A percentile compares a stretch with the other conserved stretches of the same genome.
Conservation (phyloP, 1,284 basidiomycete genomes). For the Veloporphyrellus conicus region DNA sequence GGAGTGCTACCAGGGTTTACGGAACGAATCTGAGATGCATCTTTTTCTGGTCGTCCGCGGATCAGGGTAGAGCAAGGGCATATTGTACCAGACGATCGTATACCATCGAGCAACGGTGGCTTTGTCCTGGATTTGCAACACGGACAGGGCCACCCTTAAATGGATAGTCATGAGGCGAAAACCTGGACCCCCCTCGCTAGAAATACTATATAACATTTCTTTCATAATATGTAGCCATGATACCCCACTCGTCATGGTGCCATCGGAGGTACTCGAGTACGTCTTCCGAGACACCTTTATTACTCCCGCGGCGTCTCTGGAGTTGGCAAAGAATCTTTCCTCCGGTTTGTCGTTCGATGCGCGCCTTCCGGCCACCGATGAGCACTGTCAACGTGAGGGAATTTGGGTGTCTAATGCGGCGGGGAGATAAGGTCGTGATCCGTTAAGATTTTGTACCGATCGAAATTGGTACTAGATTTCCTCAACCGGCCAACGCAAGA, state of each 20-base stretch:
- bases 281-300: constrained; percentile 21
- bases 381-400: constrained; percentile 13
- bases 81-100: constrained; percentile 6
- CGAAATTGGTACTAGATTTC: constrained; percentile 8
- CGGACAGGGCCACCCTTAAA: background rate
- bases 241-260: background rate
- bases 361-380: constrained; percentile 17
- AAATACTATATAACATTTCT: background rate
- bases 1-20: background rate
- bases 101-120: background rate
- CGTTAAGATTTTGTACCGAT: constrained; percentile 23
- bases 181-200: constrained; percentile 7
- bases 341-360: constrained; percentile 13
- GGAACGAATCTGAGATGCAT: constrained; percentile 22
- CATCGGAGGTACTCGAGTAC: constrained; percentile 8
- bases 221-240: background rate
- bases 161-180: background rate
- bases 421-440: constrained; percentile 34
- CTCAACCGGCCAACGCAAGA: constrained; percentile 3
- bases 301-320: constrained; percentile 27
- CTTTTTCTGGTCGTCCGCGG: constrained; percentile 26
- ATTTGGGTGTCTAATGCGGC: constrained; percentile 9
- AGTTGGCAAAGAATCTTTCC: constrained; percentile 22
- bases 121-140: constrained; percentile 11
- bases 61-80: constrained; percentile 16